phyloP scores from a whole-genome alignment of 257 asterid species.

The Anisodus tanguticus region DNA sequence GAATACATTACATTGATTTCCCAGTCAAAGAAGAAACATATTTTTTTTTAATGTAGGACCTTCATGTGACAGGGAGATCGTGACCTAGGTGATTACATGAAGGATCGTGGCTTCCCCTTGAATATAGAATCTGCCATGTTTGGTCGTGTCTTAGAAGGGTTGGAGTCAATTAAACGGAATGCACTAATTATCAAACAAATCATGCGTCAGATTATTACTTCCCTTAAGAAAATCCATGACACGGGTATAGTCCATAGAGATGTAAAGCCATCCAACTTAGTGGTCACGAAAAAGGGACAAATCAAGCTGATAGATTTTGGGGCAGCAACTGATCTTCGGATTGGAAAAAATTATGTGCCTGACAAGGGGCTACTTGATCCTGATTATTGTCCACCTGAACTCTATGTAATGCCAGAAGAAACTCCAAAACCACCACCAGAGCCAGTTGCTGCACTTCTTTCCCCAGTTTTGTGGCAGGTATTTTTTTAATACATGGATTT shows the following conservation, averaged over 20 bases:
- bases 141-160: slow-evolving; percentile 80
- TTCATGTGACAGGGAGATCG: slow-evolving; percentile 74
- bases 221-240: slow-evolving; percentile 83
- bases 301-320: slow-evolving; percentile 96
- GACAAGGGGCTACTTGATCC: slow-evolving; percentile 86
- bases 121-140: slow-evolving; percentile 85
- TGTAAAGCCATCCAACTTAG: slow-evolving; percentile 95
- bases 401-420: slow-evolving; percentile 95
- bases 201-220: slow-evolving; percentile 87
- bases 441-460: slow-evolving; percentile 89
- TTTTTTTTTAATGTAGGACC: slow-evolving; percentile 21
- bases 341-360: slow-evolving; percentile 90
- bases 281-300: slow-evolving; percentile 84
- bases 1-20: neutral
- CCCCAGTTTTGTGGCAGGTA: slow-evolving; percentile 96
- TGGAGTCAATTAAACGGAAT: slow-evolving; percentile 68
- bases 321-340: slow-evolving; percentile 96
- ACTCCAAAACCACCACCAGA: slow-evolving; percentile 98
- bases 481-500: slow-evolving; percentile 6
- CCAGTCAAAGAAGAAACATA: slow-evolving; percentile 9
- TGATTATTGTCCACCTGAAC: slow-evolving; percentile 95
- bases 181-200: slow-evolving; percentile 90
- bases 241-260: slow-evolving; percentile 95
- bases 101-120: slow-evolving; percentile 78
- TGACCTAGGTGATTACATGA: slow-evolving; percentile 88